Evolutionary conservation across 768 basidiomycete genomes (phyloP), one percentile per base, ranked within the genome.

Genomic region (Boletus tomentosulus): DNA sequence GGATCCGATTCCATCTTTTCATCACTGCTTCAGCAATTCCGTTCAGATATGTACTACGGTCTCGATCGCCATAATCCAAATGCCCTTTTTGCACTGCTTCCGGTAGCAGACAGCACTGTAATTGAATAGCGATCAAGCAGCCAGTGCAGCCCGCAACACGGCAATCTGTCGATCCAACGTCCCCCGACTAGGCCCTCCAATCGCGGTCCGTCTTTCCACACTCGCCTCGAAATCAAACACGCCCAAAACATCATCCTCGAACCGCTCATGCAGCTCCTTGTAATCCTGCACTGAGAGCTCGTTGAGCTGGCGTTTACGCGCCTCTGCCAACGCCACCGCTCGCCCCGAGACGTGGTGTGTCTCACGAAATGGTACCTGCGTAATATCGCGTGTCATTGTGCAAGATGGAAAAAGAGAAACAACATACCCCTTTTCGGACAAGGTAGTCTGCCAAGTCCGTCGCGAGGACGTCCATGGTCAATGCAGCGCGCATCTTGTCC

Each of bases 361-460:
- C 72, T 98, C 93, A 42, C 97, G 87, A 84, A 99, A 98, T 8
- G 97, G 97, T 41, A 94, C 90, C 95, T 97, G 62, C 12, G 31
- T 24, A 31, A 31, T 44, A 22, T 27, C 28, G 37, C 15, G 41
- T 6, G 16, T n/a, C 43, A 16, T 48, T 4, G 48, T 48, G 8
- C 46, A 12, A 48, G 48, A 28, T 11, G 27, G 12, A 34, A 48
- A 47, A 48, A 49, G 27, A 50, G 46, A 51, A 28, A 35, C 46
- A 4, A 79, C 89, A 60, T 71, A 97, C 96, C 59, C 97, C 96
- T 78, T 97, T 98, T 62, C 95, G 89, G 57, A 99, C 97, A 38
- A 99, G 88, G 71, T 99, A 98, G 69, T 99, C 96, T 9, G 97
- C 97, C 27, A 99, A 74, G 65, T 99, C 97, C n/a, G 97, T 99